Evolutionary conservation across 148 eudicot genomes (phyloP), one percentile per base, ranked within the genome.

Genomic region (Cornus kousa): DNA sequence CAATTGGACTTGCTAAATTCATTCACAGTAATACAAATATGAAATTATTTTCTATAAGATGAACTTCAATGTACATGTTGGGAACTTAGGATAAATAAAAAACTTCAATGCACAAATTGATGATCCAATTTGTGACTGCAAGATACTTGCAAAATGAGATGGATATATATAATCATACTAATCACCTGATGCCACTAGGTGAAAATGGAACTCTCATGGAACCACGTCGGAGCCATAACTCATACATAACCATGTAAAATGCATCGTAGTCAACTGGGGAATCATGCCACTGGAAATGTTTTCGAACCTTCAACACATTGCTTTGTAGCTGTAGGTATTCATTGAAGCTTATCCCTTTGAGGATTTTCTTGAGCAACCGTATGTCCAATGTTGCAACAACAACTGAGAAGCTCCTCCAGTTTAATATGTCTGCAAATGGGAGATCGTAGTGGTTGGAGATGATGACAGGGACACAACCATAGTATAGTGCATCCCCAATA

Each of bases 401-500:
- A 0, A 95, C 87, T 0, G 97, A 89, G 69, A 91, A 93, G 68
- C 84, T 85, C 43, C 74, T 77, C 98, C 97, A 95, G 39, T 95
- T 85, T 39, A 95, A 66, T 70, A 91, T 83, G 68, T 95, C 97
- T 24, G 90, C 86, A 81, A 85, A 93, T 53, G 97, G 98, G 17
- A 93, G 93, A 74, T 93, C 98, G 59, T 95, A 93, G 69, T 93
- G 84, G 78, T 93, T 91, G 3, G 98, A 94, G 9, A 95, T 67
- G 67, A 95, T 81, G 1, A 95, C 97, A 0, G 97, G 98, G 33
- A 95, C 94, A 67, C 98, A 95, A 20, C 97, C 97, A 32, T 93
- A 90, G 79, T 82, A 95, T 9, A 95, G 17, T 19, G 98, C 85
- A 48, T 95, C 97, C 13, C 92, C 97, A 2, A 95, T 73, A 43